A percentile compares a stretch with the other conserved stretches of the same genome.
These are phyloP conservation scores for Musa balbisiana DNA, from an alignment of 202 grass and related monocot genomes.

Conservation along the genomic window DNA sequence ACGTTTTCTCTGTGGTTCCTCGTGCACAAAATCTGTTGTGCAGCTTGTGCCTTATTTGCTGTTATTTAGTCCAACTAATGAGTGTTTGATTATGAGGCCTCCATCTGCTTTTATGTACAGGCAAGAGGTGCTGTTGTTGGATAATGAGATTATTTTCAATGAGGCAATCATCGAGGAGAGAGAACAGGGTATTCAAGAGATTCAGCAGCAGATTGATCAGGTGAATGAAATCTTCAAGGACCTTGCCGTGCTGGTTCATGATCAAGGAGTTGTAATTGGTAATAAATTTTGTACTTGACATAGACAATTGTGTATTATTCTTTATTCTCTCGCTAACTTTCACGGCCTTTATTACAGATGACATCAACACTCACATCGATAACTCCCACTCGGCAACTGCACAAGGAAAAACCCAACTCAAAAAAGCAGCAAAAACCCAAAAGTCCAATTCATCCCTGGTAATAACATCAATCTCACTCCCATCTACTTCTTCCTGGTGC, in stretches of 20 bases:
- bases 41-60: background rate
- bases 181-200: slow-evolving; percentile 91
- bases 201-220: slow-evolving; percentile 88
- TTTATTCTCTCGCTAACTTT: slow-evolving; percentile 13
- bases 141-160: slow-evolving; percentile 88
- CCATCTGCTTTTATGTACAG: slow-evolving; percentile 24
- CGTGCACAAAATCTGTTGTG: background rate
- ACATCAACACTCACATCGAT: slow-evolving; percentile 65
- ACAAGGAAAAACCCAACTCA: slow-evolving; percentile 52
- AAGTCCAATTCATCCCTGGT: slow-evolving; percentile 10
- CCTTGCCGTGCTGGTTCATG: slow-evolving; percentile 94
- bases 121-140: slow-evolving; percentile 82
- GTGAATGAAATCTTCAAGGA: slow-evolving; percentile 98
- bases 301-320: background rate
- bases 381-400: slow-evolving; percentile 50
- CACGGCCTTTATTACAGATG: slow-evolving; percentile 39
- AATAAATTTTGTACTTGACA: background rate
- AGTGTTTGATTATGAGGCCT: background rate
- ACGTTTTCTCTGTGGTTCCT: too few relatives aligned
- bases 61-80: background rate
- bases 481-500: background rate
- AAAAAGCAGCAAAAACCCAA: slow-evolving; percentile 1
- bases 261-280: slow-evolving; percentile 92
- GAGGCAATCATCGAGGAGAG: slow-evolving; percentile 58
- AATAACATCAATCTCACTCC: background rate